Base-by-base conservation (phyloP, 2,329 filamentous ascomycete species). In the Tolypocladium ovalisporum region DNA sequence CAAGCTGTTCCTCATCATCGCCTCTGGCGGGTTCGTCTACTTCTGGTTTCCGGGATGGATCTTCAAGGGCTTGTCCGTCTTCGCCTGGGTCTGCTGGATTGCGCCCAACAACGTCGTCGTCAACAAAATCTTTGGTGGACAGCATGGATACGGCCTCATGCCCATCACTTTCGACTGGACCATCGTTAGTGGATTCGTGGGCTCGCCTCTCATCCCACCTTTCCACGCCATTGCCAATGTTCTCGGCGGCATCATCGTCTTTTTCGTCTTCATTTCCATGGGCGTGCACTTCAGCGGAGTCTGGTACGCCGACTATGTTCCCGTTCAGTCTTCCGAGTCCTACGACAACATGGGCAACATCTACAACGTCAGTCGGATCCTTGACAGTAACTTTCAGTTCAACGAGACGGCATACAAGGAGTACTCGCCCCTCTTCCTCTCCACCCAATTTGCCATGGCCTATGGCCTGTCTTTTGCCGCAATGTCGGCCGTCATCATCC, bases 381-480 rank as follows among this genome's bases (percentile, higher is more conserved):
- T 88, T 22, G 79, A 79, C 56, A 62, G 70, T 5, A 74, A 84
- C 61, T 72, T 76, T 56, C 74, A 79, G n/a, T 81, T 88, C 58
- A 79, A 87, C 66, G 76, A 79, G 63, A 76, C 75, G 3, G 80
- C 80, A 17, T 88, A 88, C 68, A 73, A 79, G 60, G 73, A 74
- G 27, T 88, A 88, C 67, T 88, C 85, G 24, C 85, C 85, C 1
- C 75, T 87, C 4, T 88, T 81, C 64, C 73, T 88, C 24, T 78
- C 83, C 2, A 79, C 84, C 0, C 84, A 86, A 59, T 88, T 82
- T 59, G 78, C 79, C 2, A 67, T 84, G 40, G 72, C 75, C 9
- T 84, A 88, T 63, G 85, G 84, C 1, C 72, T 88, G 13, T 83
- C 82, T 0, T 88, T 88, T 65, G 86, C 86, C n/a, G 82, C 84